These are phyloP conservation scores for Fusarium piperis DNA, from an alignment of 2,329 filamentous ascomycete genomes.

Conservation along the genomic window DNA sequence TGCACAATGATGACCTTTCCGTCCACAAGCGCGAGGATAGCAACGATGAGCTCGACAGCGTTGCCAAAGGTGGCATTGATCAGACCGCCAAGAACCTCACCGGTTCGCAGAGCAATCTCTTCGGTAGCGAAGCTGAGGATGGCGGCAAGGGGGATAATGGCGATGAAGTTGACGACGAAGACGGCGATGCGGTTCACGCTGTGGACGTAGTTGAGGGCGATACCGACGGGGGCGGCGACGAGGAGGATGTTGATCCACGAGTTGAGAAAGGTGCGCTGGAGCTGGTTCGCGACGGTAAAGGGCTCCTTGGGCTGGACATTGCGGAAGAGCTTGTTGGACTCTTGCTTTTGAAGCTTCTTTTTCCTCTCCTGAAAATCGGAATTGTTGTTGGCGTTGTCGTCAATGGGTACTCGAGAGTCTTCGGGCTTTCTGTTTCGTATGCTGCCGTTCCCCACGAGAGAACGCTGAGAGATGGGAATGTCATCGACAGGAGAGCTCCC, in stretches of 20 bases:
- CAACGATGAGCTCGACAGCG: conserved; percentile 89
- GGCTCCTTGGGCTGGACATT: conserved; percentile 60
- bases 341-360: conserved; percentile 50
- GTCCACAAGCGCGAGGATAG: conserved; percentile 81
- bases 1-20: conserved; percentile 85
- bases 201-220: conserved; percentile 73
- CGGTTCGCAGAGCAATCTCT: conserved; percentile 82
- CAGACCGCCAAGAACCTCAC: conserved; percentile 87
- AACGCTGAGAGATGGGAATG: conserved; percentile 28
- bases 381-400: conserved; percentile 3
- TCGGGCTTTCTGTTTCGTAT: conserved; percentile 47
- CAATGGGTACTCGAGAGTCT: conserved; percentile 17
- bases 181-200: conserved; percentile 68
- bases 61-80: conserved; percentile 95
- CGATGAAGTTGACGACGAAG: conserved; percentile 93
- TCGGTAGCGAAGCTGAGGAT: conserved; percentile 91
- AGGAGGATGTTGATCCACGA: conserved; percentile 90
- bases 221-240: conserved; percentile 80
- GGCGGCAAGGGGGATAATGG: conserved; percentile 88
- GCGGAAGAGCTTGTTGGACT: conserved; percentile 55
- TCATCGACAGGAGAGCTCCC: conserved; percentile 32
- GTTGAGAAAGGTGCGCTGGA: conserved; percentile 78
- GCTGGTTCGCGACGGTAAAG: conserved; percentile 71
- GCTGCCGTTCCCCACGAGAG: conserved; percentile 27
- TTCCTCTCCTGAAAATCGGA: conserved; percentile 40